Evolutionary conservation across 495 filamentous ascomycete genomes (phyloP).

Genomic region (Penicillium cataractarum): DNA sequence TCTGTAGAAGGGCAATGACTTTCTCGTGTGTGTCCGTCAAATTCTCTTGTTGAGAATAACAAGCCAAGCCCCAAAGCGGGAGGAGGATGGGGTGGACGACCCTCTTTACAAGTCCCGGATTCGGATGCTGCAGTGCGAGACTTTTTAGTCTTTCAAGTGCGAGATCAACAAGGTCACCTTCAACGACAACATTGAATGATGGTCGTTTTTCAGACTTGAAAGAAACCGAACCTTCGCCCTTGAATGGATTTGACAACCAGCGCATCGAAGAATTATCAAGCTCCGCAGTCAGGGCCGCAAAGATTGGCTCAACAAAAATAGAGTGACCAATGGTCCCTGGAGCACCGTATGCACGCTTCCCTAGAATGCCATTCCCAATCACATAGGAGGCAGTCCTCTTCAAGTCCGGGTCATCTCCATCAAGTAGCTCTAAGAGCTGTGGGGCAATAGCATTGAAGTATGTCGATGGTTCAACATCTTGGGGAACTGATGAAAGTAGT

Average conservation of each 20-base stretch:
- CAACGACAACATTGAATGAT: constrained; percentile 24
- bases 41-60: constrained; percentile 50
- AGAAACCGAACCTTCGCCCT: constrained; percentile 10
- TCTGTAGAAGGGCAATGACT: constrained; percentile 41
- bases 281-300: constrained; percentile 62
- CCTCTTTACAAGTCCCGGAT: constrained; percentile 73
- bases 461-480: constrained; percentile 53
- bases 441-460: constrained; percentile 69
- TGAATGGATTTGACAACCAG: constrained; percentile 29
- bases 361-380: constrained; percentile 73
- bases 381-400: constrained; percentile 69
- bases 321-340: constrained; percentile 71
- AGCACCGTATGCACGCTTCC: constrained; percentile 66
- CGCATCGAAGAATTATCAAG: constrained; percentile 30
- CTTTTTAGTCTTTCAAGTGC: constrained; percentile 61
- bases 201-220: neutral
- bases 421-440: constrained; percentile 68
- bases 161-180: constrained; percentile 27
- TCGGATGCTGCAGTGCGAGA: constrained; percentile 68
- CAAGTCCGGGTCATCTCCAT: constrained; percentile 66
- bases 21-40: constrained; percentile 34
- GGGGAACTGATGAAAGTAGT: constrained; percentile 65
- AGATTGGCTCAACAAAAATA: constrained; percentile 66
- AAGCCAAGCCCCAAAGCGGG: constrained; percentile 70
- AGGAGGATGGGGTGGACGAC: constrained; percentile 65